These are phyloP conservation scores for Lentinus tigrinus DNA, from an alignment of 768 basidiomycete genomes.

Conservation along the genomic window DNA sequence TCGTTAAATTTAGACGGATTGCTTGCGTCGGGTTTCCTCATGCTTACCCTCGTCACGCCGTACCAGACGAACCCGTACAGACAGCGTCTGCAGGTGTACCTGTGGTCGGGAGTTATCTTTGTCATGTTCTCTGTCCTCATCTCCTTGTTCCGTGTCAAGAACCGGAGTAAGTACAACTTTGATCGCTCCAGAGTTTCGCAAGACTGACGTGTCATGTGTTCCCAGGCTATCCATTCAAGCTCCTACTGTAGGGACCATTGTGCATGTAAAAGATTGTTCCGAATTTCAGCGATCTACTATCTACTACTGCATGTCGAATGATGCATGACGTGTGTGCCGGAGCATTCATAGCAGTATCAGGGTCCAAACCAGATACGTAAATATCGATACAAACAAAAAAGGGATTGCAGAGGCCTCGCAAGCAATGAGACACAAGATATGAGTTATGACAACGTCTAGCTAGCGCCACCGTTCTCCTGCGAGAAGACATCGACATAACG, in stretches of 20 bases:
- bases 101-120: conserved; percentile 82
- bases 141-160: conserved; percentile 88
- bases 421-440: neutral
- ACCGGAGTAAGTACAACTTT: conserved; percentile 57
- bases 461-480: conserved; percentile 30
- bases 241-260: conserved; percentile 51
- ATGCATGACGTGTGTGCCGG: conserved; percentile 2
- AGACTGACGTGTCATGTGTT: neutral
- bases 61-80: conserved; percentile 66
- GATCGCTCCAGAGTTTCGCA: neutral
- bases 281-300: conserved; percentile 12
- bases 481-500: conserved; percentile 93
- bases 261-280: conserved; percentile 16
- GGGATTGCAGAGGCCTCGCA: neutral
- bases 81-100: conserved; percentile 84
- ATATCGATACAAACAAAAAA: conserved; percentile 8
- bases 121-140: conserved; percentile 85
- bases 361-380: neutral
- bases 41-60: conserved; percentile 81
- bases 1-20: conserved; percentile 62
- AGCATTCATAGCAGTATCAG: conserved; percentile 12
- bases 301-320: conserved; percentile 9
- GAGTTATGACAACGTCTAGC: neutral
- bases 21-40: conserved; percentile 73
- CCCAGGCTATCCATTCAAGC: conserved; percentile 78